Evolutionary conservation across 1,139 yeast species (phyloP).

Genomic region (Geotrichum aggregatum): DNA sequence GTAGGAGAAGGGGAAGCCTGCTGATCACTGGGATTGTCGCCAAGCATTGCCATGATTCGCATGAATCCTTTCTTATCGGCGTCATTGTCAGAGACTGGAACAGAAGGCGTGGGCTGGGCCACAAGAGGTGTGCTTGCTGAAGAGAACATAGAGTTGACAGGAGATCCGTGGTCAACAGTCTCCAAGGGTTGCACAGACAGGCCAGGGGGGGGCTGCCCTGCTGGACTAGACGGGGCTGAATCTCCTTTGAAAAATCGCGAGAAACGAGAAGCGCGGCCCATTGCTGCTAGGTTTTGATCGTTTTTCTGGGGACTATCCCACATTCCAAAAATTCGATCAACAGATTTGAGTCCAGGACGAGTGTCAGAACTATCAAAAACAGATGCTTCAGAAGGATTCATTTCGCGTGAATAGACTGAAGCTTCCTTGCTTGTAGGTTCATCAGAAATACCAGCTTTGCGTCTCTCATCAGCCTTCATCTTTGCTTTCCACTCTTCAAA

Average conservation of each 20-base stretch:
- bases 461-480: slow-evolving; percentile 30
- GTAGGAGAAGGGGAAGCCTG: neutral
- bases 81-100: slow-evolving; percentile 16
- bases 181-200: neutral
- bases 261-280: slow-evolving; percentile 22
- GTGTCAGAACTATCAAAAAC: neutral
- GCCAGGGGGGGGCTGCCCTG: slow-evolving; percentile 15
- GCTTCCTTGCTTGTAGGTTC: slow-evolving; percentile 5
- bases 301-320: slow-evolving; percentile 26
- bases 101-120: slow-evolving; percentile 2
- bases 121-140: neutral
- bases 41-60: slow-evolving; percentile 38
- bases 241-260: slow-evolving; percentile 30
- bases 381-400: slow-evolving; percentile 1
- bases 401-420: neutral
- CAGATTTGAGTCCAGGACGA: slow-evolving; percentile 20
- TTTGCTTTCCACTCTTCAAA: slow-evolving; percentile 36
- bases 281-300: slow-evolving; percentile 10
- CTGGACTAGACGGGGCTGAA: slow-evolving; percentile 11
- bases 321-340: slow-evolving; percentile 31
- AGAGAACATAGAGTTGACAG: neutral
- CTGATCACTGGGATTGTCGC: slow-evolving; percentile 20
- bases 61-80: slow-evolving; percentile 37
- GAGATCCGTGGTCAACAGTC: slow-evolving; percentile 1
- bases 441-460: slow-evolving; percentile 26